Evolutionary conservation across 2,329 filamentous ascomycete genomes (phyloP).

Genomic region (Cordyceps tenuipes): DNA sequence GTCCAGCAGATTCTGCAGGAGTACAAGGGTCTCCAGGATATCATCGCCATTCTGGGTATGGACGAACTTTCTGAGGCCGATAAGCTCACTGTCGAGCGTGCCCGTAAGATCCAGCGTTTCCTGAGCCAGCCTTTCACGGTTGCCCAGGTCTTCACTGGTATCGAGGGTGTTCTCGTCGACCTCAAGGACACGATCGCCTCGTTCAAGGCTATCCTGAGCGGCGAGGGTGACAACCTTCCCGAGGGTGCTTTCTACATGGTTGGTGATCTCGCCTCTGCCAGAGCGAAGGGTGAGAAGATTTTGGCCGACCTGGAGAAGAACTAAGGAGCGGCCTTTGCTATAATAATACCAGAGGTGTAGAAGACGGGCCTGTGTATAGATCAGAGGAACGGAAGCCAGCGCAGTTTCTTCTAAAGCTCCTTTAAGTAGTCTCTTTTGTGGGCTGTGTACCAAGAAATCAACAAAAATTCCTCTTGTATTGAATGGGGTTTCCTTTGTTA

Average conservation of each 20-base stretch:
- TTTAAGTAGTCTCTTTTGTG: constrained; percentile 48
- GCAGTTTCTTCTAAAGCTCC: constrained; percentile 44
- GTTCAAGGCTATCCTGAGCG: constrained; percentile 94
- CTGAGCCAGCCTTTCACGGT: constrained; percentile 98
- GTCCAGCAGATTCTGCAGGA: constrained; percentile 99
- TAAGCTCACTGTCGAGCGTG: constrained; percentile 99
- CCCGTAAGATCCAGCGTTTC: constrained; percentile 99
- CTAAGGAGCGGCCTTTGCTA: constrained; percentile 31
- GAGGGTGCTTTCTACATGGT: constrained; percentile 98
- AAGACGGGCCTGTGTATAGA: constrained; percentile 47
- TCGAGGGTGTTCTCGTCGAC: constrained; percentile 94
- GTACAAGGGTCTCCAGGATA: constrained; percentile 99
- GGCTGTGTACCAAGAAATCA: constrained; percentile 54
- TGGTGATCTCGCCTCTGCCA: constrained; percentile 86
- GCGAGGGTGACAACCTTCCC: constrained; percentile 92
- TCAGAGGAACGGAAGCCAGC: constrained; percentile 43
- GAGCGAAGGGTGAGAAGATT: constrained; percentile 99
- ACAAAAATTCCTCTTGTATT: constrained; percentile 38
- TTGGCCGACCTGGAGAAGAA: constrained; percentile 79
- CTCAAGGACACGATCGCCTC: constrained; percentile 96
- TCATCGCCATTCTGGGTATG: constrained; percentile 99
- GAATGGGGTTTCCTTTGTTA: constrained; percentile 21
- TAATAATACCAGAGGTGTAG: constrained; percentile 27
- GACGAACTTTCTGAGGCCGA: constrained; percentile 98
- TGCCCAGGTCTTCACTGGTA: constrained; percentile 74